Conservation (phyloP, 495 filamentous ascomycete genomes). For the Aspergillus funiculosus region DNA sequence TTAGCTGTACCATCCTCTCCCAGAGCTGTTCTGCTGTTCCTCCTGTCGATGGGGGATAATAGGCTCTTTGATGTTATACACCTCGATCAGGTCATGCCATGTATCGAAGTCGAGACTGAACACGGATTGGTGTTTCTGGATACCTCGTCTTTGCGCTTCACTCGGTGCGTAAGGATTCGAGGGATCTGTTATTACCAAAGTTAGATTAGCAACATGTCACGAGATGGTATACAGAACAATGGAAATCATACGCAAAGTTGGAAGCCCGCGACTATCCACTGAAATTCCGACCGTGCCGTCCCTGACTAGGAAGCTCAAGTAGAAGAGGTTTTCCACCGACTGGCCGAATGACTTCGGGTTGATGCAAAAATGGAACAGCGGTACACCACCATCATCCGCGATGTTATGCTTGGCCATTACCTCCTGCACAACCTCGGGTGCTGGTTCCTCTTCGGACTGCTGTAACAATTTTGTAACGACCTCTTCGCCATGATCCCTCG, state of each 20-base stretch:
- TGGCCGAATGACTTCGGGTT: conserved; percentile 90
- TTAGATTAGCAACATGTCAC: conserved; percentile 19
- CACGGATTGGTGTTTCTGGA: conserved; percentile 73
- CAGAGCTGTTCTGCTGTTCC: conserved; percentile 46
- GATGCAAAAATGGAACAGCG: conserved; percentile 76
- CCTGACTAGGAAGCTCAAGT: conserved; percentile 86
- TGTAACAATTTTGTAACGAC: conserved; percentile 27
- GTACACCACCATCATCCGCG: conserved; percentile 57
- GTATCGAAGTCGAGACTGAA: conserved; percentile 76
- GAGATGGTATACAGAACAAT: background rate
- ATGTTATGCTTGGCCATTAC: conserved; percentile 53
- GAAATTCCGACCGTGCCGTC: conserved; percentile 70
- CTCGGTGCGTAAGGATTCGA: conserved; percentile 35
- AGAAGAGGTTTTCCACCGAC: conserved; percentile 96
- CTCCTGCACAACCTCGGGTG: conserved; percentile 31
- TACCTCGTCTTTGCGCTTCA: conserved; percentile 43
- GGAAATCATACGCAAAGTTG: conserved; percentile 61
- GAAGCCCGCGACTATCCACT: conserved; percentile 58
- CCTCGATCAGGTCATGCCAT: conserved; percentile 70
- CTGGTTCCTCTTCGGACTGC: conserved; percentile 30
- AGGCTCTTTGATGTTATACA: conserved; percentile 65
- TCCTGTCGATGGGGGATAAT: conserved; percentile 81
- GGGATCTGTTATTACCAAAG: conserved; percentile 27
- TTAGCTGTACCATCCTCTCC: conserved; percentile 76
- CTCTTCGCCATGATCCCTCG: conserved; percentile 31